Evolutionary conservation across 108 stramenopile species (phyloP).

Genomic region (Mayamaea pseudoterrestris): DNA sequence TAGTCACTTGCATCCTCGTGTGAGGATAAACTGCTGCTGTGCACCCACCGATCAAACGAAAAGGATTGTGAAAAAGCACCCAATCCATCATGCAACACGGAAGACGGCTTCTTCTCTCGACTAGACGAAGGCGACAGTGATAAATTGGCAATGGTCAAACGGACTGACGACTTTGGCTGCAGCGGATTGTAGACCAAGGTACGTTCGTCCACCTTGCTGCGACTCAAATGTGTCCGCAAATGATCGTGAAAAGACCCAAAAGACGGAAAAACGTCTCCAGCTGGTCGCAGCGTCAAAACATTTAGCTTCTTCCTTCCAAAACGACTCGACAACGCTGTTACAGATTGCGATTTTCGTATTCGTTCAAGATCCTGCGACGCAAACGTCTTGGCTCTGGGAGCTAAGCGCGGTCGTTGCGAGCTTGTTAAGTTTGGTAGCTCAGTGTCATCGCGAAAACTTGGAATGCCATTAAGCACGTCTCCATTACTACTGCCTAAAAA

Average conservation of each 20-base stretch:
- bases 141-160: no score
- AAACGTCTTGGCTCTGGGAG: no score
- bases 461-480: neutral
- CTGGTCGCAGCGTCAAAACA: neutral
- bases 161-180: no score
- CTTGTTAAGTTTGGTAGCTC: neutral
- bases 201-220: neutral
- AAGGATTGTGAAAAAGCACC: neutral
- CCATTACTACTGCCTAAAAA: constrained; percentile 10
- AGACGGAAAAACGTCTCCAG: constrained; percentile 4
- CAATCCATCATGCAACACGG: neutral
- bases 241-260: constrained; percentile 1
- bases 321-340: neutral
- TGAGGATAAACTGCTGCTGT: neutral
- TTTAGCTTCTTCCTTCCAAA: neutral
- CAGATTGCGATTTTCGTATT: no score
- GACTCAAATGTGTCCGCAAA: constrained; percentile 3
- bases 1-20: no score
- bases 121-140: no score
- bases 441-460: constrained; percentile 3
- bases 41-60: neutral
- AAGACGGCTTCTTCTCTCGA: neutral
- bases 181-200: neutral
- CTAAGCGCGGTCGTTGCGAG: neutral
- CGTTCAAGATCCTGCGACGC: no score